A percentile compares a stretch with the other conserved stretches of the same genome.
Evolutionary conservation across 805 yeast genomes (phyloP).

Genomic region (Debaryomyces maramus): DNA sequence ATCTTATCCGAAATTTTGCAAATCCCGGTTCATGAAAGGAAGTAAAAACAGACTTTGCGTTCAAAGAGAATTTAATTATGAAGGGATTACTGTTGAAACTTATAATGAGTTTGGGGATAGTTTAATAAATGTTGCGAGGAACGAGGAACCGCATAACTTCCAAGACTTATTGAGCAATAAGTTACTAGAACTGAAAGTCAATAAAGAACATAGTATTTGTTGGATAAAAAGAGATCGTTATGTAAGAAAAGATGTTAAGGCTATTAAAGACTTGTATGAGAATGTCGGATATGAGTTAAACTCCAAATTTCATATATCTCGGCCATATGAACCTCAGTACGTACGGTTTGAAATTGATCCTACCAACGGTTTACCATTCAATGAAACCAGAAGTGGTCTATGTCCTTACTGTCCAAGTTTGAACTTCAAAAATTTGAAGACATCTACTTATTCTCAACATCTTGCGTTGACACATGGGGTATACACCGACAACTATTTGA

Average conservation of each 20-base stretch:
- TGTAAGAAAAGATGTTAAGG: constrained; percentile 7
- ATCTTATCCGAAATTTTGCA: too few species aligned
- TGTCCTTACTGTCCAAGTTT: constrained; percentile 35
- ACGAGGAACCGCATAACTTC: constrained; percentile 9
- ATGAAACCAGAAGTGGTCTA: constrained; percentile 28
- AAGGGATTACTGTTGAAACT: neutral
- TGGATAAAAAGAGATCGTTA: constrained; percentile 8
- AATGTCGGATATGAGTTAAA: constrained; percentile 14
- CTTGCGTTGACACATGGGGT: constrained; percentile 34
- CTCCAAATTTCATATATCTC: constrained; percentile 7
- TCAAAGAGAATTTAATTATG: constrained; percentile 3
- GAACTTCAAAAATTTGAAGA: constrained; percentile 29
- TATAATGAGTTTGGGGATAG: neutral
- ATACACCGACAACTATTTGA: constrained; percentile 24
- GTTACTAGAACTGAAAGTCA: constrained; percentile 1
- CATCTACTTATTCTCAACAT: constrained; percentile 34
- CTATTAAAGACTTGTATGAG: constrained; percentile 14
- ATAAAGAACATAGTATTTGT: constrained; percentile 3
- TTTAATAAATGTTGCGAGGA: constrained; percentile 2
- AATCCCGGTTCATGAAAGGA: constrained; percentile 1
- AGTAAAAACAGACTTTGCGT: constrained; percentile 1
- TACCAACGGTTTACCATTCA: constrained; percentile 9
- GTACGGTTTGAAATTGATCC: constrained; percentile 10
- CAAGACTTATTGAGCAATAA: constrained; percentile 14
- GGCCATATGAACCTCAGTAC: constrained; percentile 19